phyloP scores from a whole-genome alignment of 2,329 filamentous ascomycete genomes.

The Ascochyta lentis region DNA sequence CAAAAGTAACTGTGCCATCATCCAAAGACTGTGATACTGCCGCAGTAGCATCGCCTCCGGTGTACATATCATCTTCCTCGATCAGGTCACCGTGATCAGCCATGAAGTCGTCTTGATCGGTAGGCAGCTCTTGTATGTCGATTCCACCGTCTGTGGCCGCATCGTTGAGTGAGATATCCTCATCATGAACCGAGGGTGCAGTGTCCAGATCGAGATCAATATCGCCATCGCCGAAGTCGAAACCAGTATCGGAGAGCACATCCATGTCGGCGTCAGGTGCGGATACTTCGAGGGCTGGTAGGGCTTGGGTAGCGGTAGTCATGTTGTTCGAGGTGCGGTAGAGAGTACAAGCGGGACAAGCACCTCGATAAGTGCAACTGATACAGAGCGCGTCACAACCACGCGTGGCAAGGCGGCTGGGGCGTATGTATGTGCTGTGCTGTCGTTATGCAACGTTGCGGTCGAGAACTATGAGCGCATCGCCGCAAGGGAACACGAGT shows the following conservation, averaged over 20 bases:
- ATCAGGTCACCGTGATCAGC: slow-evolving; percentile 44
- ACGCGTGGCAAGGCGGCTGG: neutral
- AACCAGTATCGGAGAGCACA: slow-evolving; percentile 57
- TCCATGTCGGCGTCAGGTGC: slow-evolving; percentile 62
- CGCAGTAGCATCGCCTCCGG: slow-evolving; percentile 17
- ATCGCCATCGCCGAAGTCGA: slow-evolving; percentile 60
- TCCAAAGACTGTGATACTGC: slow-evolving; percentile 13
- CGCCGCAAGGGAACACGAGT: neutral
- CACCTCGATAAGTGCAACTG: neutral
- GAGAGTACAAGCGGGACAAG: neutral
- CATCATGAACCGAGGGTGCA: slow-evolving; percentile 35
- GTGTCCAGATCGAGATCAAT: slow-evolving; percentile 64
- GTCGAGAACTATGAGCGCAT: slow-evolving; percentile 7
- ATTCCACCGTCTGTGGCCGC: slow-evolving; percentile 37
- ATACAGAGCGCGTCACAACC: slow-evolving; percentile 26
- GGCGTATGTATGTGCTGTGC: neutral
- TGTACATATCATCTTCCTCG: slow-evolving; percentile 32
- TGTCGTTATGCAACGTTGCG: neutral
- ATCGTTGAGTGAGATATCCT: slow-evolving; percentile 66
- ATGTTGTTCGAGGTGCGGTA: slow-evolving; percentile 18
- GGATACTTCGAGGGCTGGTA: slow-evolving; percentile 39
- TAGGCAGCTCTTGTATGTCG: slow-evolving; percentile 22
- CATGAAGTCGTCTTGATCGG: slow-evolving; percentile 48
- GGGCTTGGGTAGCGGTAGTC: slow-evolving; percentile 31
- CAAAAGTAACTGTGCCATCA: slow-evolving; percentile 1